phyloP scores from a whole-genome alignment of 2,329 filamentous ascomycete genomes.

The Lachnellula hyalina region DNA sequence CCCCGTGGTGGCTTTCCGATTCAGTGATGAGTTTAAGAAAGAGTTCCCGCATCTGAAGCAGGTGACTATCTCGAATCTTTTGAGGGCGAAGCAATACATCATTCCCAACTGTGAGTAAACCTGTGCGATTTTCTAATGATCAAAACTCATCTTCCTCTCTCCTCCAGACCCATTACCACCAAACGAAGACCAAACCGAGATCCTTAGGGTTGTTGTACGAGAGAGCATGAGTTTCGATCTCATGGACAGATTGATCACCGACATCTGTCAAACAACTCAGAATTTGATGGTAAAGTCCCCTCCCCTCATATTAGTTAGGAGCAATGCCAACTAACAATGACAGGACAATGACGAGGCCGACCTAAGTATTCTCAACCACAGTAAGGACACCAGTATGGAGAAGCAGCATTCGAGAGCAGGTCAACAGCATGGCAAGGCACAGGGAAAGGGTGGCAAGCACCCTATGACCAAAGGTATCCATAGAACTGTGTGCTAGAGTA shows the following conservation, averaged over 20 bases:
- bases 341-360: conserved; percentile 36
- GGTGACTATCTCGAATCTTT: conserved; percentile 54
- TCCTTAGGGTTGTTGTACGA: conserved; percentile 61
- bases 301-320: background rate
- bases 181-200: conserved; percentile 55
- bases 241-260: conserved; percentile 55
- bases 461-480: conserved; percentile 45
- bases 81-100: conserved; percentile 64
- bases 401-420: conserved; percentile 34
- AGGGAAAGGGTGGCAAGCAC: conserved; percentile 33
- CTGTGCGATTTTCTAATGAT: background rate
- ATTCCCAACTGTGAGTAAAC: conserved; percentile 55
- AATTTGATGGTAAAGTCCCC: conserved; percentile 48
- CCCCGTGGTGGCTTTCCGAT: conserved; percentile 62
- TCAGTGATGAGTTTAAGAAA: conserved; percentile 55
- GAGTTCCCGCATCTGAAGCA: conserved; percentile 60
- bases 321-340: background rate
- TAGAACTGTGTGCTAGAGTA: conserved; percentile 39
- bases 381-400: conserved; percentile 33
- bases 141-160: background rate
- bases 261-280: conserved; percentile 57
- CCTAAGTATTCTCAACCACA: conserved; percentile 33
- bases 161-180: conserved; percentile 48
- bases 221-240: conserved; percentile 66
- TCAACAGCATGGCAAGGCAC: conserved; percentile 9